A percentile compares a stretch with the other conserved stretches of the same genome.
phyloP scores from a whole-genome alignment of 164 flowering plant genomes.

The Litsea cubeba region DNA sequence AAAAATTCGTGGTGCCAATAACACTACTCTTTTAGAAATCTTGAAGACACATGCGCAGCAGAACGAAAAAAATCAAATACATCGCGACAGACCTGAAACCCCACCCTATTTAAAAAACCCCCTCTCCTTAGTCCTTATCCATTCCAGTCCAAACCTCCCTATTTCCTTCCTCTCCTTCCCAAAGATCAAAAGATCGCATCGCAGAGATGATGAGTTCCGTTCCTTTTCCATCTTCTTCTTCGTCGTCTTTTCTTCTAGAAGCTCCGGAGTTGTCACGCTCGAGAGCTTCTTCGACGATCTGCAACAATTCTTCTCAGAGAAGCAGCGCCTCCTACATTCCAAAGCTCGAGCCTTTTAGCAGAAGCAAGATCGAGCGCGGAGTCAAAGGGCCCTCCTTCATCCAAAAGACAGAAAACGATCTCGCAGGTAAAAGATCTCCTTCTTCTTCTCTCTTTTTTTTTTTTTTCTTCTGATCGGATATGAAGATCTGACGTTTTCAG shows the following conservation, averaged over 20 bases:
- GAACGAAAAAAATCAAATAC: too few species aligned
- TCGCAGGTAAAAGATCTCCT: conserved; percentile 38
- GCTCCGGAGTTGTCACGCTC: conserved; percentile 5
- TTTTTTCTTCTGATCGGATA: too few species aligned
- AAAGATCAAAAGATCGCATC: too few species aligned
- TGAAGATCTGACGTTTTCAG: not conserved
- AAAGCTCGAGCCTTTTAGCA: conserved; percentile 78
- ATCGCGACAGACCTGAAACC: too few species aligned
- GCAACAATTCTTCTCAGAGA: conserved; percentile 37
- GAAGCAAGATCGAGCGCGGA: conserved; percentile 53
- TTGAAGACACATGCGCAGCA: too few species aligned
- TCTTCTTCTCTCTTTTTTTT: not conserved
- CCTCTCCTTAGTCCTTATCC: too few species aligned
- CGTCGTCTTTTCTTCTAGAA: conserved; percentile 23
- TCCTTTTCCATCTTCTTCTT: conserved; percentile 21
- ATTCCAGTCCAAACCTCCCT: not conserved
- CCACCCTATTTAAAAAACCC: too few species aligned
- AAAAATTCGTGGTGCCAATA: too few species aligned
- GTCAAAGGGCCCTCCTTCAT: conserved; percentile 24
- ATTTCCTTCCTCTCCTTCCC: too few species aligned
- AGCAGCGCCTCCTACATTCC: conserved; percentile 41
- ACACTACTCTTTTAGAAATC: too few species aligned
- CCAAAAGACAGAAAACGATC: conserved; percentile 56
- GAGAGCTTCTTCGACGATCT: conserved; percentile 19
- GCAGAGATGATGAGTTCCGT: conserved; percentile 8